Base-by-base conservation (phyloP, 371 early-diverging fungal species). In the Mortierella sp. region DNA sequence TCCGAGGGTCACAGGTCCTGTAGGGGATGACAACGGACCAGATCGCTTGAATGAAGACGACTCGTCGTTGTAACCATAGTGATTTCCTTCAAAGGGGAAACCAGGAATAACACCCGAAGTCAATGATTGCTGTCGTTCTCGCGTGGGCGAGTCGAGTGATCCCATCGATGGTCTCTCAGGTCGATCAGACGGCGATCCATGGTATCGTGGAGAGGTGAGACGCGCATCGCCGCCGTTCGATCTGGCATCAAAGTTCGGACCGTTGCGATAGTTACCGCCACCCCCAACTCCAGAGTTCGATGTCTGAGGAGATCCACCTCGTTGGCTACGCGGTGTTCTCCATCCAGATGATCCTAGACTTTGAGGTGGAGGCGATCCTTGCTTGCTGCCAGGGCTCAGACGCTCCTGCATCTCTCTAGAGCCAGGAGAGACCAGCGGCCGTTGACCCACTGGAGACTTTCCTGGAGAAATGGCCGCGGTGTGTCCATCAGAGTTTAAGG, bases 101-200 rank as follows among this genome's bases (percentile, higher is more conserved):
- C 52, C 29, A 9, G 80, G 73, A 22, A 66, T 3, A 40, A 34
- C 14, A 24, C 77, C 78, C 1, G 77, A 74, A 1, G 82, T 64
- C 61, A 74, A 55, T 0, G 82, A 82, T 9, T 77, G 82, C 45
- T 77, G 82, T 7, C 74, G 70, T 53, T 81, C 82, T 47, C 78
- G 58, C 19, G 77, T 67, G 0, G 82, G 82, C 14, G 77, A 81
- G 26, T 43, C 61, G 24, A 77, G 41, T 4, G 74, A 24, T 37
- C 65, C 74, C 13, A 24, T 26, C 16, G 47, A 7, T 0, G 65
- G 55, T 22, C 68, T 41, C 22, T 73, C 77, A 6, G 68, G 61
- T 64, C 74, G 50, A 6, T 73, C 77, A 6, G 76, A 66, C 0
- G 73, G 66, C 4, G 77, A 63, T 19, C 74, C 74, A 64, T 73